phyloP scores from a whole-genome alignment of 768 basidiomycete species.

The Naganishia vishniacii region DNA sequence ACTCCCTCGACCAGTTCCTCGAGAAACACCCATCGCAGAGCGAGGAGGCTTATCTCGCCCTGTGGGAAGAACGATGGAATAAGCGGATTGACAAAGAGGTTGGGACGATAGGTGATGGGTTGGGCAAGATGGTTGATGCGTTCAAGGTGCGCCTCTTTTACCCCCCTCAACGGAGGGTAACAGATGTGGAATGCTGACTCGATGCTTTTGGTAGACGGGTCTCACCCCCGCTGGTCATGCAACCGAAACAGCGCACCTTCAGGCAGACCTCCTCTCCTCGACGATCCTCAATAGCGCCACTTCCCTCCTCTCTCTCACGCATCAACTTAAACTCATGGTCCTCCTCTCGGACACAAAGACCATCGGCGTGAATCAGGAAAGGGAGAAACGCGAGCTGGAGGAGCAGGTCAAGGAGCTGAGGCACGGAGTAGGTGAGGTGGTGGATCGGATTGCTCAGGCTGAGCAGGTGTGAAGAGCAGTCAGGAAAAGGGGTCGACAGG shows the following conservation, averaged over 20 bases:
- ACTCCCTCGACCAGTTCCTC: slow-evolving; percentile 21
- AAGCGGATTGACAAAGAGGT: slow-evolving; percentile 27
- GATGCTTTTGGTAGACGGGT: background rate
- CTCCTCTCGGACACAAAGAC: slow-evolving; percentile 23
- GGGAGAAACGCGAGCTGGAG: background rate
- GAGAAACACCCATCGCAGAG: slow-evolving; percentile 6
- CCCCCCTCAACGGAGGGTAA: no score
- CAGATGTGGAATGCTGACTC: background rate
- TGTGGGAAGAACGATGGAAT: slow-evolving; percentile 28
- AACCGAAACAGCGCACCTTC: slow-evolving; percentile 16
- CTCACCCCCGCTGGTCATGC: background rate
- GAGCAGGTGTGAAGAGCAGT: slow-evolving; percentile 8
- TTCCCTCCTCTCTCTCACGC: slow-evolving; percentile 24
- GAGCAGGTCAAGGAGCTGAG: slow-evolving; percentile 18
- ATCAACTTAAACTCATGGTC: slow-evolving; percentile 28
- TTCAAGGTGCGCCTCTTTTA: slow-evolving; percentile 5
- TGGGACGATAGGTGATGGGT: slow-evolving; percentile 21
- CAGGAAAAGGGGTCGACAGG: background rate
- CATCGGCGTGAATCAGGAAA: background rate
- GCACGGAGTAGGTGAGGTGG: slow-evolving; percentile 29
- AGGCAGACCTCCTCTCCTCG: slow-evolving; percentile 10
- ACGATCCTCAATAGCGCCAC: slow-evolving; percentile 18
- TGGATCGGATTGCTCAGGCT: slow-evolving; percentile 31
- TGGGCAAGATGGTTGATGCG: slow-evolving; percentile 20
- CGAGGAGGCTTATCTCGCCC: slow-evolving; percentile 1